phyloP scores from a whole-genome alignment of 2,329 filamentous ascomycete genomes.

The Penicillium sp. region DNA sequence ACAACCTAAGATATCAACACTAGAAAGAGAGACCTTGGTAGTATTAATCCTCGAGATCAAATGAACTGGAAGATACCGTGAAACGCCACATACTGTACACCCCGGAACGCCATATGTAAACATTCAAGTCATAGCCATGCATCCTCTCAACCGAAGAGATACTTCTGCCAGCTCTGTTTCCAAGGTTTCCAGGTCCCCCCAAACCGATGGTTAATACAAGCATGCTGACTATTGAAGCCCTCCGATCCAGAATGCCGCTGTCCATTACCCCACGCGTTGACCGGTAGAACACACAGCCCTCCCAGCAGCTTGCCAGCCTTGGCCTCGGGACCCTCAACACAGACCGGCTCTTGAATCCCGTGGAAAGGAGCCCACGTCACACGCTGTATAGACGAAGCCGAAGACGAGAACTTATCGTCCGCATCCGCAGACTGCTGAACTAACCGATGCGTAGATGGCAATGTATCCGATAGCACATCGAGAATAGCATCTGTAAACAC shows the following conservation, averaged over 20 bases:
- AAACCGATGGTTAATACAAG: constrained; percentile 38
- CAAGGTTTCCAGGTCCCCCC: constrained; percentile 37
- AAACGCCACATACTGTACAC: neutral
- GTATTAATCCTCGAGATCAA: neutral
- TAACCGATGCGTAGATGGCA: constrained; percentile 28
- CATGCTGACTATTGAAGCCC: constrained; percentile 26
- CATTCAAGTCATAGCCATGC: neutral
- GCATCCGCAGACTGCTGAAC: constrained; percentile 23
- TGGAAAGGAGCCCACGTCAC: constrained; percentile 39
- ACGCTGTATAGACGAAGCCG: constrained; percentile 15
- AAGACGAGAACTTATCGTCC: constrained; percentile 21
- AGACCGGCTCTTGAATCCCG: constrained; percentile 24
- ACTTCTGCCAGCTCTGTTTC: constrained; percentile 34
- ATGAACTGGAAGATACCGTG: neutral
- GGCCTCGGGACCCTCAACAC: constrained; percentile 24
- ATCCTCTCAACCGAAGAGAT: constrained; percentile 25
- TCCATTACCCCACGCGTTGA: constrained; percentile 58
- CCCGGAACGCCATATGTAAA: neutral
- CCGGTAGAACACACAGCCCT: constrained; percentile 81
- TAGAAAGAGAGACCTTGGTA: neutral
- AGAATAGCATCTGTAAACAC: constrained; percentile 37
- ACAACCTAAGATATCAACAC: neutral
- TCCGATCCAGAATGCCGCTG: constrained; percentile 35
- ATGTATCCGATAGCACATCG: constrained; percentile 29
- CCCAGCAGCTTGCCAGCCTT: constrained; percentile 61